Conservation (phyloP, 495 filamentous ascomycete species). For the Terfezia boudieri region DNA sequence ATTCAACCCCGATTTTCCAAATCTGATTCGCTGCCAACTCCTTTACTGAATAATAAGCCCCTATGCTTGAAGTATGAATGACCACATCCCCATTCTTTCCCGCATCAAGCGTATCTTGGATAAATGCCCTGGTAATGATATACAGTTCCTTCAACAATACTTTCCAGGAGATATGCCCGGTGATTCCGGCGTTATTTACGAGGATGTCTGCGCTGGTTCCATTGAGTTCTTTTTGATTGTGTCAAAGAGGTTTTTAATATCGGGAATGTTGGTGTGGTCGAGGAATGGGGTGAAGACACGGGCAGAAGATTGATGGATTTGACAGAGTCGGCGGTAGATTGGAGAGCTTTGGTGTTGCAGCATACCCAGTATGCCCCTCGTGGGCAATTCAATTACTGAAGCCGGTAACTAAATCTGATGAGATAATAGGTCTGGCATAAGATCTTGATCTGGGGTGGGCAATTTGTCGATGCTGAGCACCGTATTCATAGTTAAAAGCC, state of each 20-base stretch:
- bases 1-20: conserved; percentile 21
- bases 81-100: conserved; percentile 17
- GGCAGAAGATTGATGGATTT: conserved; percentile 15
- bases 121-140: conserved; percentile 21
- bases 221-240: conserved; percentile 16
- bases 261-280: conserved; percentile 19
- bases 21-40: conserved; percentile 21
- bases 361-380: no score
- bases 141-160: conserved; percentile 26
- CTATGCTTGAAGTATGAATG: conserved; percentile 23
- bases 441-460: no score
- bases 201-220: conserved; percentile 25
- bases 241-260: conserved; percentile 20
- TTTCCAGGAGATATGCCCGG: conserved; percentile 13
- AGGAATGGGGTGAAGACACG: conserved; percentile 17
- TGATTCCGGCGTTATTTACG: conserved; percentile 24
- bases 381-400: no score
- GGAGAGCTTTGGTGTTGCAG: conserved; percentile 16
- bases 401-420: no score
- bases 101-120: conserved; percentile 12
- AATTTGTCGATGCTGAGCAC: no score
- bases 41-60: conserved; percentile 15
- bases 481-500: no score
- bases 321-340: conserved; percentile 17
- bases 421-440: no score